These are phyloP conservation scores for Curvularia lunata DNA, from an alignment of 2,329 filamentous ascomycete species.

Conservation along the genomic window DNA sequence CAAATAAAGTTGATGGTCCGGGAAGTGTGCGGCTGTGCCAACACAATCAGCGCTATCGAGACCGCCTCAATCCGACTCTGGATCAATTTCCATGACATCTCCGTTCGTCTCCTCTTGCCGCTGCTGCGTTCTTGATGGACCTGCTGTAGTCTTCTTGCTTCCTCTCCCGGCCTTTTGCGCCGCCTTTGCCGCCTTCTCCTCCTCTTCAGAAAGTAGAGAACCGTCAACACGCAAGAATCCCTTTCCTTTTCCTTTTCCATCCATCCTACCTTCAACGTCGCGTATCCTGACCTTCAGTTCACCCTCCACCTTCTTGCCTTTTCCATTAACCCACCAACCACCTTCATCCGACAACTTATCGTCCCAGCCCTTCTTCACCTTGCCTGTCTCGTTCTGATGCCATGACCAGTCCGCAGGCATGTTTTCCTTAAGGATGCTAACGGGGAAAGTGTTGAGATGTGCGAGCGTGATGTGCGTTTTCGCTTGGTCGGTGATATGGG, in stretches of 20 bases:
- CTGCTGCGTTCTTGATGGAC: constrained; percentile 7
- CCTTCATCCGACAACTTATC: constrained; percentile 53
- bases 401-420: constrained; percentile 83
- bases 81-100: constrained; percentile 20
- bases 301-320: constrained; percentile 63
- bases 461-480: constrained; percentile 88
- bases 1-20: neutral
- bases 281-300: constrained; percentile 75
- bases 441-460: constrained; percentile 91
- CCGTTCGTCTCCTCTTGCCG: constrained; percentile 7
- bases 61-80: neutral
- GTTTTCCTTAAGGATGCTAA: constrained; percentile 77
- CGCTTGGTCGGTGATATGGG: constrained; percentile 82
- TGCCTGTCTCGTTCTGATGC: constrained; percentile 47
- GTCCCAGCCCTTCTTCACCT: constrained; percentile 36
- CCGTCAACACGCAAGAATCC: constrained; percentile 87
- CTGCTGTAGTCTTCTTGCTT: constrained; percentile 17
- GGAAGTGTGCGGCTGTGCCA: neutral
- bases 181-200: constrained; percentile 58
- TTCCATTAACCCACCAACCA: constrained; percentile 77
- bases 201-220: constrained; percentile 75
- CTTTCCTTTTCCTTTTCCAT: constrained; percentile 70
- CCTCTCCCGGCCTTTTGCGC: constrained; percentile 18
- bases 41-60: neutral
- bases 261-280: constrained; percentile 76